Evolutionary conservation across 495 filamentous ascomycete genomes (phyloP), one percentile per base, ranked within the genome.

Genomic region (Tuber microsphaerosporum): DNA sequence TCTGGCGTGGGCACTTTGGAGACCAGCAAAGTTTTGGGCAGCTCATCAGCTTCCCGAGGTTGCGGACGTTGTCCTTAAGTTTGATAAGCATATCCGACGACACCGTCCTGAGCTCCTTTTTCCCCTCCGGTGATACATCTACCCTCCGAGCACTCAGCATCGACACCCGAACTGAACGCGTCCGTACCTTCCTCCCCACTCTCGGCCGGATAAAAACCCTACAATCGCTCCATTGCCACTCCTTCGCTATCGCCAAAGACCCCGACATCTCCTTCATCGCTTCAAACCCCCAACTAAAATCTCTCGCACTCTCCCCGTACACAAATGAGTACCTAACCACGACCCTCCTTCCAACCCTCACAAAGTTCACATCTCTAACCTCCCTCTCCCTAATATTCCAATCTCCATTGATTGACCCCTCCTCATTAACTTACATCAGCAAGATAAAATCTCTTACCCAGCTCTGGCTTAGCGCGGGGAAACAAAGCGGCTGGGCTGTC

Each of bases 401-500:
- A 41, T 26, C 7, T 39, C 20, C 51, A n/a, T 71, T 19, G 16
- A 75, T 75, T 46, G 74, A 72, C 5, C 34, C 19, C 19, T 41
- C 44, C 2, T 45, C 74, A 43, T 51, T 75, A 61, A 43, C 44
- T 31, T 42, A n/a, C 12, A 75, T 75, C 42, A 71, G 74, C 31
- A 14, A 48, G 19, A 71, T 75, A 22, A 45, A 51, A 42, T 56
- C 74, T 14, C 46, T 75, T 6, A 75, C 45, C 17, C 69, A 72
- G 7, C 74, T 75, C 43, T 75, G 74, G 74, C 41, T 75, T 20
- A 71, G 61, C 26, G 74, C 74, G 5, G 74, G 74, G 7, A 44
- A 26, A n/a, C 74, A 75, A 39, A 75, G 46, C 20, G 44, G 69
- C 1, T 39, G 34, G 19, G 39, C 42, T 6, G 43, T 42, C 22